These are phyloP conservation scores for Rhodotorula sp. DNA, from an alignment of 1,284 basidiomycete genomes.

Conservation along the genomic window DNA sequence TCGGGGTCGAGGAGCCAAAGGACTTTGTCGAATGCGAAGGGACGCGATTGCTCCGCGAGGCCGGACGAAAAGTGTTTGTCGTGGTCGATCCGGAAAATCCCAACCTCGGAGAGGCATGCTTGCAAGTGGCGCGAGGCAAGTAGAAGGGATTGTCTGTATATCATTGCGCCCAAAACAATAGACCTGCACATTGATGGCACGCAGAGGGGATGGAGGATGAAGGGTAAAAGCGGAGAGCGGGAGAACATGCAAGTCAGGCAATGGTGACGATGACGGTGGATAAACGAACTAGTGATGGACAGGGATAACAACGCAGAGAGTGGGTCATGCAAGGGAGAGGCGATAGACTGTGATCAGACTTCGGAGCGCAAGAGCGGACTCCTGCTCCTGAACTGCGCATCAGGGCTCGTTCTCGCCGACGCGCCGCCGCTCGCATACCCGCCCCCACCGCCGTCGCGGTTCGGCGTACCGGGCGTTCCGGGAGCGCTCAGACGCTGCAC, in stretches of 20 bases:
- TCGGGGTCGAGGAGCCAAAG: constrained; percentile 87
- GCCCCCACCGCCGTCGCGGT: neutral
- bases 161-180: neutral
- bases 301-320: too few species aligned
- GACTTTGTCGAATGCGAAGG: constrained; percentile 96
- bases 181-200: neutral
- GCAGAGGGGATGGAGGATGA: neutral
- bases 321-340: too few species aligned
- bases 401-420: constrained; percentile 1
- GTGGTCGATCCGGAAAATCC: constrained; percentile 51
- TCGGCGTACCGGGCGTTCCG: too few species aligned
- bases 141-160: neutral
- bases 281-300: neutral
- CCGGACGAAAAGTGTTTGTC: constrained; percentile 74
- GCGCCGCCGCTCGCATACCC: neutral
- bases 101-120: constrained; percentile 66
- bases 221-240: neutral
- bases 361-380: neutral
- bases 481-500: neutral
- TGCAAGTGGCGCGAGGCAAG: constrained; percentile 49
- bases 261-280: neutral
- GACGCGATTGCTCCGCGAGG: constrained; percentile 67
- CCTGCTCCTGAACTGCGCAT: neutral
- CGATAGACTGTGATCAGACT: too few species aligned
- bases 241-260: neutral